phyloP scores from a whole-genome alignment of 2,329 filamentous ascomycete genomes.

The Aspergillus costaricaensis region DNA sequence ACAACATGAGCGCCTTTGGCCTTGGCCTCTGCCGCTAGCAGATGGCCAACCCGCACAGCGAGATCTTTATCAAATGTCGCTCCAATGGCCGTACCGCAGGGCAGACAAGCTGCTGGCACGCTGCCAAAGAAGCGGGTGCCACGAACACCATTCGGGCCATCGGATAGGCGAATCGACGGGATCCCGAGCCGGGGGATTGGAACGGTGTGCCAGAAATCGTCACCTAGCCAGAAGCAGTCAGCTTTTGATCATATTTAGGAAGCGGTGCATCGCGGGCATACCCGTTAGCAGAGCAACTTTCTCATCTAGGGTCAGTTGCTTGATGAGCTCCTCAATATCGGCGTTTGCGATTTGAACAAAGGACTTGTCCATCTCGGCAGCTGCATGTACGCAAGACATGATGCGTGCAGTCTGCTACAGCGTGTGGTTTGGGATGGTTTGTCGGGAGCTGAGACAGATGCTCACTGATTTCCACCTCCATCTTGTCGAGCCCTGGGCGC shows the following conservation, averaged over 20 bases:
- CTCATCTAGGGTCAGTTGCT: slow-evolving; percentile 56
- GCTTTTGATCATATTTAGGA: neutral
- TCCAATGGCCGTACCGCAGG: slow-evolving; percentile 74
- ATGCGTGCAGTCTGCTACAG: neutral
- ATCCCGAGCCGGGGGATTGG: slow-evolving; percentile 63
- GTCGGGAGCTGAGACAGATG: neutral
- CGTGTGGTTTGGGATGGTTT: neutral
- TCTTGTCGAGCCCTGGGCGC: neutral
- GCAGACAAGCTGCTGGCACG: slow-evolving; percentile 71
- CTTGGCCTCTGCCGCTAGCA: slow-evolving; percentile 70
- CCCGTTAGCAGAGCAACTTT: slow-evolving; percentile 51
- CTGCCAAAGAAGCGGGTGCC: slow-evolving; percentile 69
- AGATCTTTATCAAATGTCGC: slow-evolving; percentile 75
- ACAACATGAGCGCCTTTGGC: slow-evolving; percentile 73
- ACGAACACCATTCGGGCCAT: slow-evolving; percentile 69
- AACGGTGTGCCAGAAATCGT: slow-evolving; percentile 70
- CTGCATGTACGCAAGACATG: neutral
- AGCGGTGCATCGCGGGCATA: slow-evolving; percentile 14
- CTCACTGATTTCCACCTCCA: neutral
- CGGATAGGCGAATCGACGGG: slow-evolving; percentile 65
- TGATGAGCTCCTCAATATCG: slow-evolving; percentile 51
- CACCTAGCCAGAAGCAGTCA: slow-evolving; percentile 22
- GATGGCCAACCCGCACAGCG: slow-evolving; percentile 66
- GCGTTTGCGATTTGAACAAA: slow-evolving; percentile 6
- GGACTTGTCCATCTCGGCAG: neutral